A percentile compares a stretch with the other conserved stretches of the same genome.
These are phyloP conservation scores for Penicillium manginii DNA, from an alignment of 495 filamentous ascomycete genomes.

Conservation along the genomic window DNA sequence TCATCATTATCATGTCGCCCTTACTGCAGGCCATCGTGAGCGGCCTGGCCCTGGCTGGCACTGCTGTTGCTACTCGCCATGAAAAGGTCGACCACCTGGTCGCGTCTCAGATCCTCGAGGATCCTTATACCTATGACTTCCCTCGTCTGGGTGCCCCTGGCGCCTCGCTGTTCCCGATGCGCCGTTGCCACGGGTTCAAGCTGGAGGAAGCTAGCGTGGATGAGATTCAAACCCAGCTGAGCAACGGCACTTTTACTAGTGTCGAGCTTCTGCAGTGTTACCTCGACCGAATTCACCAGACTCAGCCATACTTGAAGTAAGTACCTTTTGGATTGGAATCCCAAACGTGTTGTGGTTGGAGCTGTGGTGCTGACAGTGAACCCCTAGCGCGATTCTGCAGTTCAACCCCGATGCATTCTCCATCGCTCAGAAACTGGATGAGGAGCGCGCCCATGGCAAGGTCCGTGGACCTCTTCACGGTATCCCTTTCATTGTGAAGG, in stretches of 20 bases:
- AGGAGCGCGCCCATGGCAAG: conserved; percentile 56
- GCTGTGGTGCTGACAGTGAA: neutral
- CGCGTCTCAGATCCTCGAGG: conserved; percentile 34
- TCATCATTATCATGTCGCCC: conserved; percentile 22
- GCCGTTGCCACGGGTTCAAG: conserved; percentile 59
- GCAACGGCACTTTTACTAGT: conserved; percentile 46
- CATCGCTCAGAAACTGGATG: conserved; percentile 62
- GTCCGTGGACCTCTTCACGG: conserved; percentile 68
- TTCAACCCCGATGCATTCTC: conserved; percentile 63
- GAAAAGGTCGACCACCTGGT: conserved; percentile 26
- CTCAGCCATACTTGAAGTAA: conserved; percentile 62
- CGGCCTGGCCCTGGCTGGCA: conserved; percentile 27
- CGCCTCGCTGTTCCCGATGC: conserved; percentile 59
- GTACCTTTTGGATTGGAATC: conserved; percentile 3
- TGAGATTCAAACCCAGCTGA: conserved; percentile 51
- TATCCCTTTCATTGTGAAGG: conserved; percentile 75
- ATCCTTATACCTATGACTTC: conserved; percentile 48
- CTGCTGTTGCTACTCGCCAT: conserved; percentile 17
- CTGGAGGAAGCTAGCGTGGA: conserved; percentile 68
- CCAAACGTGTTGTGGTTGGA: neutral
- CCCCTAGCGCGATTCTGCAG: conserved; percentile 56
- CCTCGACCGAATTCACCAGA: conserved; percentile 55
- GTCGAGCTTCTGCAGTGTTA: conserved; percentile 57
- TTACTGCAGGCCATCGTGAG: conserved; percentile 23
- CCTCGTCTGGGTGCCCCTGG: conserved; percentile 38